These are phyloP conservation scores for Candida silvicultrix DNA, from an alignment of 805 yeast species.

Conservation along the genomic window DNA sequence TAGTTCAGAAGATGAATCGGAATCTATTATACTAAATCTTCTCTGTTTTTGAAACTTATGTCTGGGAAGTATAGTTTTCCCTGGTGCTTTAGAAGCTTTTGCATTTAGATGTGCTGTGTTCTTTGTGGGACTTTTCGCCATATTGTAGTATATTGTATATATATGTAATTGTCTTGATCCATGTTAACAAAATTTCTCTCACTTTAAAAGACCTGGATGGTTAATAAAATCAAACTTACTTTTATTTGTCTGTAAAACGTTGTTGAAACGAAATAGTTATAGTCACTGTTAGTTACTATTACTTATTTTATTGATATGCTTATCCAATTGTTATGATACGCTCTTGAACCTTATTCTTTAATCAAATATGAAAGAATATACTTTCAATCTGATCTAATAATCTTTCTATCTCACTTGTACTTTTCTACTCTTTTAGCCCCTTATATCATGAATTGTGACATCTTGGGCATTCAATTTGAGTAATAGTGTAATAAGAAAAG, in stretches of 20 bases:
- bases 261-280: neutral
- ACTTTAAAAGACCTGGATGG: neutral
- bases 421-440: neutral
- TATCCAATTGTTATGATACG: neutral
- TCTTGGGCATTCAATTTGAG: neutral
- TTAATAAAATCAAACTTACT: neutral
- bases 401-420: neutral
- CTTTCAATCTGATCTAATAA: too few species aligned
- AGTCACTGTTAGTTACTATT: too few species aligned
- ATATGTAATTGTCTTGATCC: too few species aligned
- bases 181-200: neutral
- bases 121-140: slow-evolving; percentile 27
- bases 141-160: slow-evolving; percentile 3
- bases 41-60: slow-evolving; percentile 25
- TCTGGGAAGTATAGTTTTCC: slow-evolving; percentile 20
- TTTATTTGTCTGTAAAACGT: neutral
- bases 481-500: neutral
- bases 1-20: slow-evolving; percentile 31
- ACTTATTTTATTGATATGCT: too few species aligned
- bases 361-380: neutral
- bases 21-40: slow-evolving; percentile 36
- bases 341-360: neutral
- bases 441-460: neutral
- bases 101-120: slow-evolving; percentile 18
- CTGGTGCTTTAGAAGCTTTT: slow-evolving; percentile 23